These are phyloP conservation scores for Vaccinium corymbosum DNA, from an alignment of 148 eudicot genomes.

Conservation along the genomic window DNA sequence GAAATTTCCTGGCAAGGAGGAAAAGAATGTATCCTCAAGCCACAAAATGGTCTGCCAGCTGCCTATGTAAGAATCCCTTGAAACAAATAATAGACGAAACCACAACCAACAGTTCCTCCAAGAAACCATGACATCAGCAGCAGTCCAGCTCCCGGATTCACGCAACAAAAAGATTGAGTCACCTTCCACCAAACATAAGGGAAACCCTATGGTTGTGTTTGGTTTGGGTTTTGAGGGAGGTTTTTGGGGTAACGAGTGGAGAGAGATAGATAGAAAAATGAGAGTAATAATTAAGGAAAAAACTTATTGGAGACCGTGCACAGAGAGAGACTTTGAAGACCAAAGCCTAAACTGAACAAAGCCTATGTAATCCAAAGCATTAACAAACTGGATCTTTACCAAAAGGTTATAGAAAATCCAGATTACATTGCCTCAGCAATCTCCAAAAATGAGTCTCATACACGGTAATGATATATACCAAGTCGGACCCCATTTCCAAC, in stretches of 20 bases:
- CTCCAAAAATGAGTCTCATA: background rate
- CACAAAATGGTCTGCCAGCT: background rate
- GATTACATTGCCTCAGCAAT: background rate
- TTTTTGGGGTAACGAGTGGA: too few species aligned
- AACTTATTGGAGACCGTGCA: too few species aligned
- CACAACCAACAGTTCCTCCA: background rate
- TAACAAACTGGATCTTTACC: background rate
- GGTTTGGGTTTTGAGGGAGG: too few species aligned
- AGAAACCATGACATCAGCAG: background rate
- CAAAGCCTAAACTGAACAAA: too few species aligned
- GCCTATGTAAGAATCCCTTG: background rate
- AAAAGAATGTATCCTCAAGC: background rate
- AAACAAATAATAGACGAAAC: background rate
- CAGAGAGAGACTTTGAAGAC: too few species aligned
- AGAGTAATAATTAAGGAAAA: too few species aligned
- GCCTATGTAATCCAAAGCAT: background rate
- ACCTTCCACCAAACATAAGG: conserved; percentile 11
- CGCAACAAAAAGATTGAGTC: background rate
- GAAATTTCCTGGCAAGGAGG: conserved; percentile 1
- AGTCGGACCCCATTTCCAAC: background rate
- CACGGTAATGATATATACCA: background rate
- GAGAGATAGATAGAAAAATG: too few species aligned
- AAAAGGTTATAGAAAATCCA: background rate
- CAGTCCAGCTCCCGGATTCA: background rate
- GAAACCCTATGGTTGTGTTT: background rate